A percentile compares a stretch with the other conserved stretches of the same genome.
Conservation (phyloP, 176 grass and related monocot species). For the Rhynchospora tenuis region DNA sequence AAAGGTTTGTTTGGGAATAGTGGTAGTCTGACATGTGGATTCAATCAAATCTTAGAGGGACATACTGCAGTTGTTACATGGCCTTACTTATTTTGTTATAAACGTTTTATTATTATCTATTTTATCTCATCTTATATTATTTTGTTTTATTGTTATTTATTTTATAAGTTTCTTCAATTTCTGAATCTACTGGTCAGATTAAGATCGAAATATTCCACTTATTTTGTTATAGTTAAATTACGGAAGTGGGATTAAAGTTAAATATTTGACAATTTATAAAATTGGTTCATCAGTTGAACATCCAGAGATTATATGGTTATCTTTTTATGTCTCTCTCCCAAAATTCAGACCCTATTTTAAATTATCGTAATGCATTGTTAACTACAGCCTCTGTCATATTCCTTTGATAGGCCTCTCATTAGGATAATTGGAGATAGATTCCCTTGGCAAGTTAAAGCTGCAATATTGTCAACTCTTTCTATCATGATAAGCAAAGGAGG, state of each 20-base stretch:
- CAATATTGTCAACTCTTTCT: constrained; percentile 87
- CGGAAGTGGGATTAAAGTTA: no score
- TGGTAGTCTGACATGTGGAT: neutral
- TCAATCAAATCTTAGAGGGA: neutral
- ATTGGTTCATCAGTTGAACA: no score
- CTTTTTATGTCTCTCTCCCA: neutral
- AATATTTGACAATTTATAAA: no score
- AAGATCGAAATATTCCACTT: no score
- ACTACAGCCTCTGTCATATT: constrained; percentile 23
- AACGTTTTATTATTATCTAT: no score
- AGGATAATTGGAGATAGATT: constrained; percentile 91
- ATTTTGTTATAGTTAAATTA: no score
- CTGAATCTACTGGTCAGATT: no score
- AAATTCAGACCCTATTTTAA: neutral
- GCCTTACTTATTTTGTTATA: neutral
- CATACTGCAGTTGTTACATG: neutral
- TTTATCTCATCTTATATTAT: no score
- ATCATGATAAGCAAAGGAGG: constrained; percentile 94
- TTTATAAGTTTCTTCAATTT: no score
- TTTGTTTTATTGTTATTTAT: no score
- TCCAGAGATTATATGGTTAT: neutral
- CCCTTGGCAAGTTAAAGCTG: constrained; percentile 98
- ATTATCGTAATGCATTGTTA: neutral
- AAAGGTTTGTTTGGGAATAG: neutral
- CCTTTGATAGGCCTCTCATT: constrained; percentile 67